A percentile compares a stretch with the other conserved stretches of the same genome.
phyloP scores from a whole-genome alignment of 768 basidiomycete species.

The Tulasnella sp. region DNA sequence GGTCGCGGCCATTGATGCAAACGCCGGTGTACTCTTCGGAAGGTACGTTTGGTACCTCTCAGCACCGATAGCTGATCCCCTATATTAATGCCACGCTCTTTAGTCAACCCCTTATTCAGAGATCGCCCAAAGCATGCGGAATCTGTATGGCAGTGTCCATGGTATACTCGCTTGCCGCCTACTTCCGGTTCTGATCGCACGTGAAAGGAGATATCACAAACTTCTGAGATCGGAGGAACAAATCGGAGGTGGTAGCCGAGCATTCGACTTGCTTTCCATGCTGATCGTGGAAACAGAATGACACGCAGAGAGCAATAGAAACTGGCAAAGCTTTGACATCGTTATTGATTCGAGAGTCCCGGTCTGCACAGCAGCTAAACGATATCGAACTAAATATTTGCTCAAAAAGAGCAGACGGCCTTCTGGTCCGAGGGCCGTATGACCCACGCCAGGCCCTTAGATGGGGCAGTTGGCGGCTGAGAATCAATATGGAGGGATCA shows the following conservation, averaged over 20 bases:
- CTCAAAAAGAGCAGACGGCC: not conserved
- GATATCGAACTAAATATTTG: not conserved
- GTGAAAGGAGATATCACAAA: constrained; percentile 84
- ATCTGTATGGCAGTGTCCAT: constrained; percentile 66
- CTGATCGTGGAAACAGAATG: too few relatives aligned
- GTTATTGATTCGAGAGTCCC: not conserved
- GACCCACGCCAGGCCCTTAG: not conserved
- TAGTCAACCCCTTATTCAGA: constrained; percentile 60
- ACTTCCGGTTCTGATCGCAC: constrained; percentile 65
- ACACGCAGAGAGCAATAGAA: too few relatives aligned
- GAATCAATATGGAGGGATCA: not conserved
- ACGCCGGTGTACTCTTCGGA: constrained; percentile 53
- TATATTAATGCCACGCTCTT: too few relatives aligned
- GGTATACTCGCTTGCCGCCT: constrained; percentile 52
- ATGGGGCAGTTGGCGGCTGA: not conserved
- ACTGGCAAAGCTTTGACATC: too few relatives aligned
- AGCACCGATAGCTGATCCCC: not conserved
- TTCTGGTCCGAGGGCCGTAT: not conserved
- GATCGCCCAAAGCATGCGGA: constrained; percentile 45
- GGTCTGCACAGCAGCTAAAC: not conserved
- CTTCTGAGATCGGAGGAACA: too few relatives aligned
- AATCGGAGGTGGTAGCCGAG: too few relatives aligned
- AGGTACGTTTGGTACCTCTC: constrained; percentile 33
- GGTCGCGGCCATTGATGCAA: constrained; percentile 71
- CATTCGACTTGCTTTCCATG: too few relatives aligned